Evolutionary conservation across 2,329 filamentous ascomycete species (phyloP).

Genomic region (Pleochaeta shiraiana): DNA sequence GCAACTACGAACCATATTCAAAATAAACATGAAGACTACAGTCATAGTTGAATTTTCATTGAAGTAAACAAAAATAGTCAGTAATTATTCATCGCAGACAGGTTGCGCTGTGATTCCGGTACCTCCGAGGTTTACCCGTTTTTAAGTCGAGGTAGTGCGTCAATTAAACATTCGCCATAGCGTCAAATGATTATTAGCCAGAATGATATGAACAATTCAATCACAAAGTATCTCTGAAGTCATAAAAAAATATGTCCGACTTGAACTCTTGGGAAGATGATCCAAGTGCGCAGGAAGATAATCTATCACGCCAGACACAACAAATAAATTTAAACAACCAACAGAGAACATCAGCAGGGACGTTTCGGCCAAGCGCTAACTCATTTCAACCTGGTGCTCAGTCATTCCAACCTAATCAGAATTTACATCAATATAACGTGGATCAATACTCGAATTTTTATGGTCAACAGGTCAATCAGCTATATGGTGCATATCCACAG

Average conservation of each 20-base stretch:
- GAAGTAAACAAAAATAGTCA: no score
- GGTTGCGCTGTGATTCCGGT: no score
- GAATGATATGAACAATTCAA: no score
- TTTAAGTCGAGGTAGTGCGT: no score
- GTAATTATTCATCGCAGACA: no score
- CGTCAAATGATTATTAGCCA: not conserved
- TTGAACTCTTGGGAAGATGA: slow-evolving; percentile 94
- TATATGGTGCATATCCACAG: slow-evolving; percentile 32
- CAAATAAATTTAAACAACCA: slow-evolving; percentile 48
- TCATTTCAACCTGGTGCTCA: slow-evolving; percentile 51
- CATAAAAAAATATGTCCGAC: slow-evolving; percentile 63
- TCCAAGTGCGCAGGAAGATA: slow-evolving; percentile 49
- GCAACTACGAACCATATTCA: no score
- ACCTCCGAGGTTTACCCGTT: no score
- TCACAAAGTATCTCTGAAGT: no score
- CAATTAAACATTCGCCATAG: not conserved
- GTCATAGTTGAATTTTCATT: no score
- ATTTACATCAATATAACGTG: slow-evolving; percentile 35
- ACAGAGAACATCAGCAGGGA: slow-evolving; percentile 36
- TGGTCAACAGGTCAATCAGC: slow-evolving; percentile 29
- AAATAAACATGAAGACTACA: no score
- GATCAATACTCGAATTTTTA: slow-evolving; percentile 34
- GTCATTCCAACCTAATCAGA: slow-evolving; percentile 50
- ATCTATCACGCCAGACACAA: slow-evolving; percentile 56
- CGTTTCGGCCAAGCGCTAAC: slow-evolving; percentile 52